Percentiles rank a stretch among this genome's conserved stretches.
Conservation (phyloP, 75 land plant species). For the Larix kaempferi region DNA sequence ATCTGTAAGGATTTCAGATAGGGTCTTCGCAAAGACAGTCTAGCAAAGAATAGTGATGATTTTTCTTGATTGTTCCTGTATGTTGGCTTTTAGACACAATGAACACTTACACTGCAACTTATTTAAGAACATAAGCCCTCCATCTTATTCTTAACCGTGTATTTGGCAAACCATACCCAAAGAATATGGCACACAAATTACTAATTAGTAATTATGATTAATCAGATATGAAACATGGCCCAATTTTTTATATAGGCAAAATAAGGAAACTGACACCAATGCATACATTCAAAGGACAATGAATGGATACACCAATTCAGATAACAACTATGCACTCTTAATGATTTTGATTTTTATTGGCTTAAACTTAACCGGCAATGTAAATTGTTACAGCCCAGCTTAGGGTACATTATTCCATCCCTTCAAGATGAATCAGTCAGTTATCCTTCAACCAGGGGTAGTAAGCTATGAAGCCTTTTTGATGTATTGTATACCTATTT, state of each 20-base stretch:
- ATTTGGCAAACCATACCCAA: background rate
- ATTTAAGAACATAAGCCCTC: background rate
- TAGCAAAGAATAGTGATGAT: too few relatives aligned
- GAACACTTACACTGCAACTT: background rate
- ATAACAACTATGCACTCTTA: background rate
- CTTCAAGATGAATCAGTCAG: too few relatives aligned
- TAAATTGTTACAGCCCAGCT: too few relatives aligned
- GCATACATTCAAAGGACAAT: too few relatives aligned
- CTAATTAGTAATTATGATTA: background rate
- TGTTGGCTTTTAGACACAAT: background rate
- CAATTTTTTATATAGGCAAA: background rate
- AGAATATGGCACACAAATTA: background rate
- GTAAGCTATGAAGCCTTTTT: too few relatives aligned
- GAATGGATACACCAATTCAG: background rate
- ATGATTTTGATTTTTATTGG: too few relatives aligned
- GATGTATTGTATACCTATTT: too few relatives aligned
- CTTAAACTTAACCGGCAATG: too few relatives aligned
- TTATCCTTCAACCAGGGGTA: too few relatives aligned
- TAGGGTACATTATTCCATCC: too few relatives aligned
- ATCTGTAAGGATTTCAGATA: background rate
- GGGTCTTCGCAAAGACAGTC: background rate
- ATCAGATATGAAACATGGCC: background rate
- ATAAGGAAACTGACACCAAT: background rate
- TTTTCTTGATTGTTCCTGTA: background rate
- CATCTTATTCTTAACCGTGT: background rate